phyloP scores from a whole-genome alignment of 2,329 filamentous ascomycete genomes.

The Arthrobotrys megalospora region DNA sequence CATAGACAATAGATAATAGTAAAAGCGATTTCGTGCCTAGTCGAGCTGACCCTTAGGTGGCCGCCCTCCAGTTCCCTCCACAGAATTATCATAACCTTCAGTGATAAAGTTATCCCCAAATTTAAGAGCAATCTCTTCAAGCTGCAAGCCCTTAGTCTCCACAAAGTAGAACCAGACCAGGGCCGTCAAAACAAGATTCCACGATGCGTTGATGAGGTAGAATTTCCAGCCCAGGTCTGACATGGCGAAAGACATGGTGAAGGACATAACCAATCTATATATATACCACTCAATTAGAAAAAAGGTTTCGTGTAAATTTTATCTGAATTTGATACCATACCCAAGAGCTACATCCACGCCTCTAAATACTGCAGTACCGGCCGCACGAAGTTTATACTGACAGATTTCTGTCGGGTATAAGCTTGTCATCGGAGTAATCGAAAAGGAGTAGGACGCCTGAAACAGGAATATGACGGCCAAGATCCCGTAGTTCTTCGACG shows the following conservation, averaged over 20 bases:
- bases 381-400: conserved; percentile 66
- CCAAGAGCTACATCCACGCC: conserved; percentile 65
- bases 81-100: conserved; percentile 25
- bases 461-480: conserved; percentile 67
- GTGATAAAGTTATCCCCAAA: conserved; percentile 63
- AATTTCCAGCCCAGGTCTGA: conserved; percentile 66
- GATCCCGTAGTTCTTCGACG: conserved; percentile 68
- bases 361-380: conserved; percentile 65
- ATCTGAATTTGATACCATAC: conserved; percentile 59
- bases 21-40: background rate
- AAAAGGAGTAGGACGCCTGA: conserved; percentile 66
- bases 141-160: conserved; percentile 65
- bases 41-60: conserved; percentile 3
- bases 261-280: conserved; percentile 64
- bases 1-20: background rate
- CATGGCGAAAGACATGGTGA: conserved; percentile 65
- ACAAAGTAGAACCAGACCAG: conserved; percentile 65
- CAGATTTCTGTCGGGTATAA: conserved; percentile 66
- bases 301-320: background rate
- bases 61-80: background rate
- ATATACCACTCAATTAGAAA: background rate
- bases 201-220: conserved; percentile 65
- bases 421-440: conserved; percentile 66
- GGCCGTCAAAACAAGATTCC: conserved; percentile 64
- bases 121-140: conserved; percentile 65